A percentile compares a stretch with the other conserved stretches of the same genome.
phyloP scores from a whole-genome alignment of 805 yeast species.

The Yarrowia bubula region DNA sequence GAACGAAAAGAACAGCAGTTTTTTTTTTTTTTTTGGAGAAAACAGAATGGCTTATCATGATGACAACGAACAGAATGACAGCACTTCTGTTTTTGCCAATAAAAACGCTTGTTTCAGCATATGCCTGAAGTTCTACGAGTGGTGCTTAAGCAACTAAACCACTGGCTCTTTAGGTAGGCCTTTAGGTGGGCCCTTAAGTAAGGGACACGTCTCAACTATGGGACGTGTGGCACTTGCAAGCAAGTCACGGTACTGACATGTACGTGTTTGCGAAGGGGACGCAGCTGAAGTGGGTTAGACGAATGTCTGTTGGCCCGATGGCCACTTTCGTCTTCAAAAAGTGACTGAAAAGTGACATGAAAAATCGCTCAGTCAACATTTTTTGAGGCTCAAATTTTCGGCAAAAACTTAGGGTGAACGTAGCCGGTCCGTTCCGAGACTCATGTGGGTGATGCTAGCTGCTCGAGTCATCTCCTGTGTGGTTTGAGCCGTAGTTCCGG shows the following conservation, averaged over 20 bases:
- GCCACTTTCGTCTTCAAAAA: too few relatives aligned
- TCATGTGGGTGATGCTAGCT: background rate
- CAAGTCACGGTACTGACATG: background rate
- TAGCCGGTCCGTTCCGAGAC: background rate
- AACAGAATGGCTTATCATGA: too few relatives aligned
- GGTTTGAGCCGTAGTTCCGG: background rate
- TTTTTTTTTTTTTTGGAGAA: too few relatives aligned
- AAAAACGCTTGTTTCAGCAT: background rate
- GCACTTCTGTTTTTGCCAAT: background rate
- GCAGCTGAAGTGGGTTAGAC: background rate
- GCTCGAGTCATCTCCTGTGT: background rate
- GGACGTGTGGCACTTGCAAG: background rate
- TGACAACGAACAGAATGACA: background rate
- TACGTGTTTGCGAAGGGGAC: background rate
- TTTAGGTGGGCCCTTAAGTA: background rate
- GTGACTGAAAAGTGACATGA: background rate
- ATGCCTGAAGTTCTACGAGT: background rate
- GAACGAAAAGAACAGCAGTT: too few relatives aligned
- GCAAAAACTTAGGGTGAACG: background rate
- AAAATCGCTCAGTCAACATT: background rate
- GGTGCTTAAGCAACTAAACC: slow-evolving; percentile 9
- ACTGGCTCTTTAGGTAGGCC: slow-evolving; percentile 3
- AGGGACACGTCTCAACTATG: slow-evolving; percentile 6
- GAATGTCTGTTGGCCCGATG: too few relatives aligned
- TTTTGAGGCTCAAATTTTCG: background rate